These are phyloP conservation scores for Nemania abortiva DNA, from an alignment of 2,329 filamentous ascomycete species.

Conservation along the genomic window DNA sequence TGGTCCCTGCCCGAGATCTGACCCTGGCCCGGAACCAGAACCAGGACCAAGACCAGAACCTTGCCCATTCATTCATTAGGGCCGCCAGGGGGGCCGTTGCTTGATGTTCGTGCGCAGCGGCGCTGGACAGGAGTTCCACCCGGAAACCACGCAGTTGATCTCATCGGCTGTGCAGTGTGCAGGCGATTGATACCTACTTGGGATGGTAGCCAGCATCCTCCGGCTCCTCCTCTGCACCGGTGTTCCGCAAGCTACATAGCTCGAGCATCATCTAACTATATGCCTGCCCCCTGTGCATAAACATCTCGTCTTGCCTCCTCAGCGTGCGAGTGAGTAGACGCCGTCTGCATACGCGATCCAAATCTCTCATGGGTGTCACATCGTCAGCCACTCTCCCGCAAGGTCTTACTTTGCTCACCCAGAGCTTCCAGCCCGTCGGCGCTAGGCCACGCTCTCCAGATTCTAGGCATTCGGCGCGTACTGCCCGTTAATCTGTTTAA, in stretches of 20 bases:
- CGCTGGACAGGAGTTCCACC: slow-evolving; percentile 1
- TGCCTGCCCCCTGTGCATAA: slow-evolving; percentile 2
- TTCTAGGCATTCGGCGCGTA: slow-evolving; percentile 34
- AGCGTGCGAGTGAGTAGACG: not conserved
- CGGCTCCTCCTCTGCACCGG: not conserved
- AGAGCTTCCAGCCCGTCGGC: slow-evolving; percentile 15
- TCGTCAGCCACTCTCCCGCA: slow-evolving; percentile 10
- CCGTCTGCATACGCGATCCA: slow-evolving; percentile 4
- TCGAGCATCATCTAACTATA: not conserved
- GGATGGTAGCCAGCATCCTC: not conserved
- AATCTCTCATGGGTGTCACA: slow-evolving; percentile 17
- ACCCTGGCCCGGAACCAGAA: slow-evolving; percentile 19
- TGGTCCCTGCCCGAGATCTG: slow-evolving; percentile 25
- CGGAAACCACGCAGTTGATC: slow-evolving; percentile 14
- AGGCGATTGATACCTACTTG: not conserved
- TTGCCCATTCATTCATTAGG: slow-evolving; percentile 25
- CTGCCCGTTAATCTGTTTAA: slow-evolving; percentile 16
- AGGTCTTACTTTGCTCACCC: slow-evolving; percentile 9
- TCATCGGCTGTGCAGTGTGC: slow-evolving; percentile 5
- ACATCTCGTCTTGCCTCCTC: slow-evolving; percentile 3
- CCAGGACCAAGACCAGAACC: not conserved
- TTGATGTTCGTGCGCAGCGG: slow-evolving; percentile 24
- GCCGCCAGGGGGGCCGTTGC: slow-evolving; percentile 27
- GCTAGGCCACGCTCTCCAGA: slow-evolving; percentile 24
- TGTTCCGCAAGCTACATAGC: slow-evolving; percentile 2